A percentile compares a stretch with the other conserved stretches of the same genome.
phyloP scores from a whole-genome alignment of 306 rosid species.

The Inga leiocalycina region DNA sequence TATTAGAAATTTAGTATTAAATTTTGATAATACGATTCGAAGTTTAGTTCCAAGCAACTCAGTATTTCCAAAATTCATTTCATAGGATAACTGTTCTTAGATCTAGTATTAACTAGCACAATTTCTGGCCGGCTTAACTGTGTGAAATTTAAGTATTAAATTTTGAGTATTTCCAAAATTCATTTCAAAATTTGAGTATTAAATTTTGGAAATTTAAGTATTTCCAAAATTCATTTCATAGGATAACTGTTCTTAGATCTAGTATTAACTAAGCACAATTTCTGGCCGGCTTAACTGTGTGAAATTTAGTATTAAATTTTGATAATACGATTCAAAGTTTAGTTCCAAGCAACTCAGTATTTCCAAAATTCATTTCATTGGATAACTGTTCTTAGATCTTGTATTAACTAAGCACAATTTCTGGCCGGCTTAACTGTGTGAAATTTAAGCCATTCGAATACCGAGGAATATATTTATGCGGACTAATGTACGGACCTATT shows the following conservation, averaged over 20 bases:
- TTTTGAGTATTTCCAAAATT: no score
- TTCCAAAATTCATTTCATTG: not conserved
- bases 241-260: not conserved
- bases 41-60: not conserved
- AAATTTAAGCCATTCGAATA: not conserved
- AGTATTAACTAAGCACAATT: not conserved
- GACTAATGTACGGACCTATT: not conserved
- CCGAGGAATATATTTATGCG: not conserved
- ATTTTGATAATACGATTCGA: not conserved
- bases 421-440: no score
- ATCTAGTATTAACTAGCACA: not conserved
- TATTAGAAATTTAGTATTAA: not conserved
- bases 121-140: no score
- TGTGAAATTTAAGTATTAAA: not conserved
- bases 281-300: no score
- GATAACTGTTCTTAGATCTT: not conserved
- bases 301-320: not conserved
- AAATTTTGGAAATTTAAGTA: not conserved
- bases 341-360: not conserved
- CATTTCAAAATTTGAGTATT: not conserved
- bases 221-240: not conserved
- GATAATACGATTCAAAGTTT: not conserved
- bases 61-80: not conserved
- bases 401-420: not conserved
- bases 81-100: not conserved